Evolutionary conservation across 2,329 filamentous ascomycete genomes (phyloP).

Genomic region (Calonectria montana): DNA sequence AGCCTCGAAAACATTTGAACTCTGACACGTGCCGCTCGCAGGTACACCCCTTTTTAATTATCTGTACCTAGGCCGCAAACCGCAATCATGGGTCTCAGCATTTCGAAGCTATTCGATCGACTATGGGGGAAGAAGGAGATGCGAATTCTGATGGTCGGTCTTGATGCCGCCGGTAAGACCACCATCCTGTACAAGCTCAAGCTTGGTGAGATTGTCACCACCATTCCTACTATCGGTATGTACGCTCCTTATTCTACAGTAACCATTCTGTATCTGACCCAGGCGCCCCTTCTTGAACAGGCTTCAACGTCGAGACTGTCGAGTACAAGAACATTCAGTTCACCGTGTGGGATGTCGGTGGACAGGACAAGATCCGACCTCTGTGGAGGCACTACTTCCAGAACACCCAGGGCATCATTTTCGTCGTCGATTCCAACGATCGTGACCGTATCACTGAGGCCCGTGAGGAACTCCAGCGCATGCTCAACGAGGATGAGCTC

Average conservation of each 20-base stretch:
- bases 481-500: conserved; percentile 99
- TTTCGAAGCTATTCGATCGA: conserved; percentile 96
- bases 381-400: conserved; percentile 99
- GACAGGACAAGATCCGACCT: conserved; percentile 99
- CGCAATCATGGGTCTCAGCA: conserved; percentile 95
- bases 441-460: conserved; percentile 98
- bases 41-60: conserved; percentile 39
- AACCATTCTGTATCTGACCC: conserved; percentile 35
- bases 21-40: conserved; percentile 15
- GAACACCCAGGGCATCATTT: conserved; percentile 99
- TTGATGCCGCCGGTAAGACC: conserved; percentile 99
- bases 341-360: conserved; percentile 99
- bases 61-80: conserved; percentile 49
- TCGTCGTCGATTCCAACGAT: conserved; percentile 99
- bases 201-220: conserved; percentile 98
- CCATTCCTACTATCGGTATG: conserved; percentile 95
- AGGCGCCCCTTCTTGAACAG: conserved; percentile 57
- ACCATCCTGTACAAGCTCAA: conserved; percentile 99
- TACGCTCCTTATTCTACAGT: conserved; percentile 3
- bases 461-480: conserved; percentile 94
- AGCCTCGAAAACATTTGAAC: conserved; percentile 29
- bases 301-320: conserved; percentile 99
- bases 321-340: conserved; percentile 99
- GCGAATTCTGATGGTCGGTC: conserved; percentile 99
- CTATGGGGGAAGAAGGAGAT: conserved; percentile 99